phyloP scores from a whole-genome alignment of 1,284 basidiomycete species.

The Boletus sp. region DNA sequence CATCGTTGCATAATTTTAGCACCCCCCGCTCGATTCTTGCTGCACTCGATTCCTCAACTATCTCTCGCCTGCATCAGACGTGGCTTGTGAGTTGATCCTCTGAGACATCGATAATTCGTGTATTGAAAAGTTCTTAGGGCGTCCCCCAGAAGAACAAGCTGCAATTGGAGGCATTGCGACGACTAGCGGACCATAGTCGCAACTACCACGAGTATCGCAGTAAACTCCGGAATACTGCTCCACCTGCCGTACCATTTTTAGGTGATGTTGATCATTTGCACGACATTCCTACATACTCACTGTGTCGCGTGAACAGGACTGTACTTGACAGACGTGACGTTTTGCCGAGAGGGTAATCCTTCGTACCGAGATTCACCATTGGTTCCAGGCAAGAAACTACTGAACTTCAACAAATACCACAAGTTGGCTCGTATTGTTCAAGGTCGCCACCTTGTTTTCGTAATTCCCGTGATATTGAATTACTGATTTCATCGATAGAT shows the following conservation, averaged over 20 bases:
- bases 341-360: conserved; percentile 93
- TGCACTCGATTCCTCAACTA: conserved; percentile 91
- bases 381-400: conserved; percentile 72
- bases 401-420: conserved; percentile 95
- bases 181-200: conserved; percentile 83
- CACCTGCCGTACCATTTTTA: conserved; percentile 89
- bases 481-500: conserved; percentile 44
- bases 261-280: conserved; percentile 44
- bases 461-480: neutral
- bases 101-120: neutral
- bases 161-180: conserved; percentile 78
- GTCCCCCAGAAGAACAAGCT: conserved; percentile 81
- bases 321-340: conserved; percentile 90
- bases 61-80: conserved; percentile 85
- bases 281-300: conserved; percentile 9
- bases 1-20: conserved; percentile 84
- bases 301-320: conserved; percentile 48
- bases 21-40: conserved; percentile 91
- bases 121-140: conserved; percentile 48
- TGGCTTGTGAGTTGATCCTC: conserved; percentile 66
- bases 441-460: conserved; percentile 43
- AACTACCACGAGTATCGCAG: conserved; percentile 93
- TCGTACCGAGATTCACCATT: conserved; percentile 78
- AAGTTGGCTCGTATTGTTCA: conserved; percentile 86
- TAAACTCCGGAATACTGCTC: conserved; percentile 74